Evolutionary conservation across 306 rosid genomes (phyloP), one percentile per base, ranked within the genome.

Genomic region (Leucaena leucocephala): DNA sequence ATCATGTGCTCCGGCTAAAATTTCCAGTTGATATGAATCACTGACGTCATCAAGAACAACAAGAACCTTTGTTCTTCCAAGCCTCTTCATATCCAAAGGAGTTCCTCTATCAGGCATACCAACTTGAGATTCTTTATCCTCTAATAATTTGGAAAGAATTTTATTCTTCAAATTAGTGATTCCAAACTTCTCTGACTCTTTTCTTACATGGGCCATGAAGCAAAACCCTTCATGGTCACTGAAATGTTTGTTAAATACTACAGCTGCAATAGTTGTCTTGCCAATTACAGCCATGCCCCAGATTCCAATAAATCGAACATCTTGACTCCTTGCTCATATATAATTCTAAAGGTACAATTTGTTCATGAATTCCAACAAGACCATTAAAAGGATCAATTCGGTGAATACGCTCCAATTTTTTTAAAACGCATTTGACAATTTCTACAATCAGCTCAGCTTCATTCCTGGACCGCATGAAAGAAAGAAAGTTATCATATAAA

Each of bases 11-110:
- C 63, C 63, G 19, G 63, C 63, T 57, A 57, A 57, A 3, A 8
- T 8, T 57, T 57, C 63, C 4, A 57, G 63, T 57, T 57, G 63
- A 8, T 57, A 35, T 3, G 12, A 8, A 14, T 21, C 63, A 57
- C 35, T 57, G 10, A 57, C 63, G 27, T 57, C 63, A 57, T 57
- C 63, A 57, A 57, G 63, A 57, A 57, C 63, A 21, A 57, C 6
- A 22, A 58, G 14, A 58, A 58, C 64, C 36, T 58, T 58, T 3
- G 33, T 58, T 58, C 35, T 14, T 8, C 7, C 1, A 21, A 58
- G 64, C 64, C 64, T 58, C 35, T 21, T 58, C 64, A 58, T 21
- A 58, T 58, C 64, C 34, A 58, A 58, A 58, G 64, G 15, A 58
- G 64, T 21, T 58, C 64, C 36, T 58, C 36, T 2, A 21, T 58